A percentile compares a stretch with the other conserved stretches of the same genome.
phyloP scores from a whole-genome alignment of 345 rosid genomes.

The Pistacia atlantica region DNA sequence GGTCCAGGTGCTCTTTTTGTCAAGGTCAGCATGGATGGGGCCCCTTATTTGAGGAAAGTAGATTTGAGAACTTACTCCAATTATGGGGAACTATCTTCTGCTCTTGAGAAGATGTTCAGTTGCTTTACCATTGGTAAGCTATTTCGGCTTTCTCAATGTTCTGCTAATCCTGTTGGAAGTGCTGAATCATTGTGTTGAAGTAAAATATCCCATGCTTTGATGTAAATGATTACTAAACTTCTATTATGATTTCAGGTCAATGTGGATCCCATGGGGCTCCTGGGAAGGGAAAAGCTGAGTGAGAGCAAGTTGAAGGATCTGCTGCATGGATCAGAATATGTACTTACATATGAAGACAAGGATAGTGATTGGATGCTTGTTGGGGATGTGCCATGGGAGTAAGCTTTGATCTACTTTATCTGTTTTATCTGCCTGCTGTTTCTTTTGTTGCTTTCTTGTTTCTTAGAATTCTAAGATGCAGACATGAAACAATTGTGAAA shows the following conservation, averaged over 20 bases:
- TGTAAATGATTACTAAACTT: constrained; percentile 16
- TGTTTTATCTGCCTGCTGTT: not conserved
- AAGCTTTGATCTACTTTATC: constrained; percentile 36
- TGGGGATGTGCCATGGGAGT: constrained; percentile 99
- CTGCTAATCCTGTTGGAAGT: not conserved
- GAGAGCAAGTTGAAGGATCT: constrained; percentile 80
- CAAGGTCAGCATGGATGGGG: constrained; percentile 97
- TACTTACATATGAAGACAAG: constrained; percentile 88
- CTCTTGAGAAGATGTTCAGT: constrained; percentile 94
- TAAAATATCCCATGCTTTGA: not conserved
- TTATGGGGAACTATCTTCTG: constrained; percentile 74
- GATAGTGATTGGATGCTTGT: constrained; percentile 97
- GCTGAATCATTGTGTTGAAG: not conserved
- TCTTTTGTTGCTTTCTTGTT: not conserved
- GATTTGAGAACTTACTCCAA: constrained; percentile 69
- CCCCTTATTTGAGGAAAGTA: constrained; percentile 89
- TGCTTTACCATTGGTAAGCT: constrained; percentile 82
- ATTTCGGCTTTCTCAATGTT: constrained; percentile 16
- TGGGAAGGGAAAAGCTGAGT: constrained; percentile 65
- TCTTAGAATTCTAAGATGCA: not conserved
- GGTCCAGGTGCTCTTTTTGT: constrained; percentile 70
- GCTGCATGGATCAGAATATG: constrained; percentile 86
- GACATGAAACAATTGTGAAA: not conserved
- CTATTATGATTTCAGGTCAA: constrained; percentile 53
- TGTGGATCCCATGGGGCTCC: constrained; percentile 65